These are phyloP conservation scores for Fusarium sulawesiense DNA, from an alignment of 2,329 filamentous ascomycete genomes.

Conservation along the genomic window DNA sequence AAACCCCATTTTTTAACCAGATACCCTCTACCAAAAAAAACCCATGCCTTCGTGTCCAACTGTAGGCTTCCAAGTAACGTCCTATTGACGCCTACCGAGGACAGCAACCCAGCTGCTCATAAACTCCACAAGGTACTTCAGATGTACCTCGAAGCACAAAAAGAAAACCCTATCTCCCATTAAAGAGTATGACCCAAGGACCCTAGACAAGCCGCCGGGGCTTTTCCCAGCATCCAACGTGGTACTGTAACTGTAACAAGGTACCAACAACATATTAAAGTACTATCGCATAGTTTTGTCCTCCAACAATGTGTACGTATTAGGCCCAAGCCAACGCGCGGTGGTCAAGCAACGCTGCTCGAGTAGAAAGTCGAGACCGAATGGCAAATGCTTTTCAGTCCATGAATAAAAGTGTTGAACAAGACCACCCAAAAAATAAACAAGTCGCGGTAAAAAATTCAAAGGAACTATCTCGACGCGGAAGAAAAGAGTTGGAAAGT, in stretches of 20 bases:
- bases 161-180: slow-evolving; percentile 37
- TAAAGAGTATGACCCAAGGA: slow-evolving; percentile 41
- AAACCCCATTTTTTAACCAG: slow-evolving; percentile 37
- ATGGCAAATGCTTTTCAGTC: slow-evolving; percentile 33
- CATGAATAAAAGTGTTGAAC: slow-evolving; percentile 44
- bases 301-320: slow-evolving; percentile 47
- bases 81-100: slow-evolving; percentile 28
- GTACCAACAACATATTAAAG: slow-evolving; percentile 43
- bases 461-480: slow-evolving; percentile 45
- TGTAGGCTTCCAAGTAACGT: slow-evolving; percentile 34
- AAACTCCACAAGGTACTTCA: slow-evolving; percentile 30
- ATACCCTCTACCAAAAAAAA: slow-evolving; percentile 22
- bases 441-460: slow-evolving; percentile 47
- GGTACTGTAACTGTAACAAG: slow-evolving; percentile 37
- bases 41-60: slow-evolving; percentile 42
- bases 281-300: slow-evolving; percentile 40
- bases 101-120: slow-evolving; percentile 42
- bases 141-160: slow-evolving; percentile 27
- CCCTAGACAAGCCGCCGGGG: slow-evolving; percentile 51
- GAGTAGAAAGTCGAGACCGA: slow-evolving; percentile 36
- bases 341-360: slow-evolving; percentile 41
- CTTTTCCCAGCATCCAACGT: slow-evolving; percentile 45
- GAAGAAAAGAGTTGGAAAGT: slow-evolving; percentile 44
- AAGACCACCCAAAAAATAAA: slow-evolving; percentile 45
- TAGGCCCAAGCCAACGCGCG: slow-evolving; percentile 44